A percentile compares a stretch with the other conserved stretches of the same genome.
Conservation (phyloP, 2,329 filamentous ascomycete species). For the Apiospora rasikravindrae region DNA sequence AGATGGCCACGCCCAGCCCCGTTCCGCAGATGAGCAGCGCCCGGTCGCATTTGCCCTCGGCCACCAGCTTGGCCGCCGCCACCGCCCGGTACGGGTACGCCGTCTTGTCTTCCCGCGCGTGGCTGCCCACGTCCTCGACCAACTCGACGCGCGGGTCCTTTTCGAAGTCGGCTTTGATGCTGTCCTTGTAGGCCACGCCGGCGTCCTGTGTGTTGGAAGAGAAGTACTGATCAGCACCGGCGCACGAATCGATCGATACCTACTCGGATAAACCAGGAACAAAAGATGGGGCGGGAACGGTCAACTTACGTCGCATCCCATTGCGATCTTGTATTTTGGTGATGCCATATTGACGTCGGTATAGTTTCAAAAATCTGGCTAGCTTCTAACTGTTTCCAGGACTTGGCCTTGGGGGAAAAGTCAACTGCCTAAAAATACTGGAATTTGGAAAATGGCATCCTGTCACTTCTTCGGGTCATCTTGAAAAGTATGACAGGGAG, state of each 20-base stretch:
- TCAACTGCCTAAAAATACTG: neutral
- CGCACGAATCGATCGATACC: neutral
- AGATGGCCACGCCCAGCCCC: constrained; percentile 83
- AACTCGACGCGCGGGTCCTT: constrained; percentile 68
- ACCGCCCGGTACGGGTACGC: constrained; percentile 83
- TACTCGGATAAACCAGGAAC: neutral
- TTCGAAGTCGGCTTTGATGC: constrained; percentile 75
- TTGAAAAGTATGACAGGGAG: neutral
- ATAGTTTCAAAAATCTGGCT: neutral
- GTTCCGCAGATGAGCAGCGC: constrained; percentile 86
- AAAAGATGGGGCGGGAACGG: neutral
- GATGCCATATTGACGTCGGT: constrained; percentile 43
- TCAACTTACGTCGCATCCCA: constrained; percentile 58
- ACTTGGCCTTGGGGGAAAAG: neutral
- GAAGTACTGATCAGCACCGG: neutral
- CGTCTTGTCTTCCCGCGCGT: constrained; percentile 71
- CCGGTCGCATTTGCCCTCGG: constrained; percentile 71
- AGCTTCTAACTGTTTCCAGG: neutral
- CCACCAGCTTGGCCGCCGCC: constrained; percentile 68
- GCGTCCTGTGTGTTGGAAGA: constrained; percentile 58
- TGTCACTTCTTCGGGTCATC: neutral
- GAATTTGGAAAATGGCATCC: neutral
- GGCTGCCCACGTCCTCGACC: constrained; percentile 77
- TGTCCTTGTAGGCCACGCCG: constrained; percentile 78
- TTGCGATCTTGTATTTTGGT: constrained; percentile 57